Evolutionary conservation across 2,329 filamentous ascomycete species (phyloP).

Genomic region (Calonectria pauciramosa): DNA sequence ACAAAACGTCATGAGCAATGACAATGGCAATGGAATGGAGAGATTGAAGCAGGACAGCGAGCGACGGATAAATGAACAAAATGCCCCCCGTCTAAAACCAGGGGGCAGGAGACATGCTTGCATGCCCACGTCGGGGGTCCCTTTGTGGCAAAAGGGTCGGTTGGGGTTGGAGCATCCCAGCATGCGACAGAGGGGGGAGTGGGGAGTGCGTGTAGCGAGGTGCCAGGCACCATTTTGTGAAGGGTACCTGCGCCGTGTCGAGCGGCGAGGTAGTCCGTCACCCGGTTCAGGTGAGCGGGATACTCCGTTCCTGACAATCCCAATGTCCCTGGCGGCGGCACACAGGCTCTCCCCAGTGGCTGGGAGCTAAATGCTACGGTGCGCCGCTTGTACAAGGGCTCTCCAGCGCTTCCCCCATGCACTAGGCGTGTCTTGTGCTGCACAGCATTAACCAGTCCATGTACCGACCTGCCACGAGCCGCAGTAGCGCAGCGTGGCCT

Average conservation of each 20-base stretch:
- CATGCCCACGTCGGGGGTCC: slow-evolving; percentile 30
- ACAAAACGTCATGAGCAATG: slow-evolving; percentile 16
- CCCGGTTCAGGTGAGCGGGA: too few relatives aligned
- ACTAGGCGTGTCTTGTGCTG: background rate
- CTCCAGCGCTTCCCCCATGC: slow-evolving; percentile 4
- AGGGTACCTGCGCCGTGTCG: background rate
- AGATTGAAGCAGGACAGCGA: slow-evolving; percentile 27
- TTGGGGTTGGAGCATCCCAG: slow-evolving; percentile 33
- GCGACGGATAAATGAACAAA: slow-evolving; percentile 45
- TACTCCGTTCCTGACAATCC: slow-evolving; percentile 20
- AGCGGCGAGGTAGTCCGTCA: background rate
- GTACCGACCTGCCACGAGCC: slow-evolving; percentile 28
- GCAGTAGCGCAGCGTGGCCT: slow-evolving; percentile 28
- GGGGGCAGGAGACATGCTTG: slow-evolving; percentile 38
- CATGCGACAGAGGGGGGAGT: slow-evolving; percentile 24
- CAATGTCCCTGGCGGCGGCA: background rate
- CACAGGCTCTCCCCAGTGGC: slow-evolving; percentile 20
- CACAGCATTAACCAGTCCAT: slow-evolving; percentile 18
- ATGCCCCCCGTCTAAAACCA: slow-evolving; percentile 33
- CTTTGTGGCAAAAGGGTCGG: slow-evolving; percentile 41
- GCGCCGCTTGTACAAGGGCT: background rate
- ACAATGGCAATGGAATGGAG: slow-evolving; percentile 19
- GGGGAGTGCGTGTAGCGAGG: slow-evolving; percentile 24
- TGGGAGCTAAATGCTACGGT: slow-evolving; percentile 10
- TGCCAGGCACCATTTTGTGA: background rate